phyloP scores from a whole-genome alignment of 1,139 yeast genomes.

The Zygotorulaspora mrakii region DNA sequence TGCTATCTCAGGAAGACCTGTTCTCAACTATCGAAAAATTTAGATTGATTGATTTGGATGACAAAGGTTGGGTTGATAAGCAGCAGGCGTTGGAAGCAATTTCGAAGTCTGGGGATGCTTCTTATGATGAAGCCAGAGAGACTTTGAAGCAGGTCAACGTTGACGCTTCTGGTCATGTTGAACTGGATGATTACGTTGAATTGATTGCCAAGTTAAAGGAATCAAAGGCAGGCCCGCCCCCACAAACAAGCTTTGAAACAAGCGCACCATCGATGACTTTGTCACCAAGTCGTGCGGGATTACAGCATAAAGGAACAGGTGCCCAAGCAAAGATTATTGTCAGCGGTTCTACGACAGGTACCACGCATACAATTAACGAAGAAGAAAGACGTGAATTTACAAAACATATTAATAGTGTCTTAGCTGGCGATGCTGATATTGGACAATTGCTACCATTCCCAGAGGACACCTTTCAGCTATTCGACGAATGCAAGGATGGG shows the following conservation, averaged over 20 bases:
- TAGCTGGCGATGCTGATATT: constrained; percentile 84
- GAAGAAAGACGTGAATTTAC: constrained; percentile 97
- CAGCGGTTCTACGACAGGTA: constrained; percentile 79
- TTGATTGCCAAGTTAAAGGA: constrained; percentile 69
- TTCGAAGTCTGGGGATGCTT: constrained; percentile 70
- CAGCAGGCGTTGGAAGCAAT: constrained; percentile 83
- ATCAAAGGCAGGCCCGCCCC: constrained; percentile 32
- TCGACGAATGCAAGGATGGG: constrained; percentile 96
- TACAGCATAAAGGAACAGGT: constrained; percentile 52
- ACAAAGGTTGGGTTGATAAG: constrained; percentile 94
- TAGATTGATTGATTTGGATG: constrained; percentile 79
- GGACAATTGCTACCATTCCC: constrained; percentile 89
- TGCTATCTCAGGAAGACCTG: constrained; percentile 78
- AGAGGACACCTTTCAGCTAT: constrained; percentile 88
- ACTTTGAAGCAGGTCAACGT: constrained; percentile 85
- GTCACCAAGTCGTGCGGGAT: constrained; percentile 32
- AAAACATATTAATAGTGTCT: constrained; percentile 87
- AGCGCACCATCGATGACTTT: constrained; percentile 26
- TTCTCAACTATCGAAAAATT: constrained; percentile 80
- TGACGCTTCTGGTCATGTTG: constrained; percentile 96
- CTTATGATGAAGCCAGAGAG: constrained; percentile 91
- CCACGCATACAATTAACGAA: constrained; percentile 95
- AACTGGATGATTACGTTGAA: constrained; percentile 92
- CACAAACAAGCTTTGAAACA: constrained; percentile 34
- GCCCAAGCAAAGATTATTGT: constrained; percentile 68